A percentile compares a stretch with the other conserved stretches of the same genome.
Evolutionary conservation across 129 eudicot genomes (phyloP).

Genomic region (Escallonia rubra): DNA sequence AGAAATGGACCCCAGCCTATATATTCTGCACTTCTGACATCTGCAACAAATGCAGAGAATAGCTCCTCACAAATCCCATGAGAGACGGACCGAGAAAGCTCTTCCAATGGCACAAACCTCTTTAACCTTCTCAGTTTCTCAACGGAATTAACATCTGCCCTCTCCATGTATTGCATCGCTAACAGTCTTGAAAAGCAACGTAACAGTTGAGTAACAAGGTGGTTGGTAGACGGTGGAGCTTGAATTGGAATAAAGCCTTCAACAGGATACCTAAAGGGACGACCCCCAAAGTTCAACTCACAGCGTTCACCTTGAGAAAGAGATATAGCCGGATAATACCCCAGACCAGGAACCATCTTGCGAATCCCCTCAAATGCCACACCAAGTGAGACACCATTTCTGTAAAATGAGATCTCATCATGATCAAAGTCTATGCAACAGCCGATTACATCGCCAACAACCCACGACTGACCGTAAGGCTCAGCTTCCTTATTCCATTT

Average conservation of each 20-base stretch:
- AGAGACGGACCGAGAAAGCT: slow-evolving; percentile 69
- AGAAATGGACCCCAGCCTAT: slow-evolving; percentile 75
- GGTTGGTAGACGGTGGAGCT: slow-evolving; percentile 49
- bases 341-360: slow-evolving; percentile 90
- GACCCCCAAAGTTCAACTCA: slow-evolving; percentile 86
- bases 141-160: slow-evolving; percentile 44
- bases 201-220: slow-evolving; percentile 49
- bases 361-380: slow-evolving; percentile 81
- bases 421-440: slow-evolving; percentile 85
- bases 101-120: slow-evolving; percentile 70
- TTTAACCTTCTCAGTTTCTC: slow-evolving; percentile 73
- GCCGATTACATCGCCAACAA: slow-evolving; percentile 93
- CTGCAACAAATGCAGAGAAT: slow-evolving; percentile 43
- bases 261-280: slow-evolving; percentile 69
- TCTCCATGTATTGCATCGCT: slow-evolving; percentile 60
- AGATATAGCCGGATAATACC: slow-evolving; percentile 92
- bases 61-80: slow-evolving; percentile 74
- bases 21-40: slow-evolving; percentile 61
- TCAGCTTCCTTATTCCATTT: slow-evolving; percentile 86
- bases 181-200: slow-evolving; percentile 69
- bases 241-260: slow-evolving; percentile 83
- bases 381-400: slow-evolving; percentile 92
- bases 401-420: slow-evolving; percentile 63
- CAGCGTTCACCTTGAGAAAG: slow-evolving; percentile 96
- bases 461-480: slow-evolving; percentile 93